A percentile compares a stretch with the other conserved stretches of the same genome.
phyloP scores from a whole-genome alignment of 148 eudicot genomes.

The Diospyros kaki region DNA sequence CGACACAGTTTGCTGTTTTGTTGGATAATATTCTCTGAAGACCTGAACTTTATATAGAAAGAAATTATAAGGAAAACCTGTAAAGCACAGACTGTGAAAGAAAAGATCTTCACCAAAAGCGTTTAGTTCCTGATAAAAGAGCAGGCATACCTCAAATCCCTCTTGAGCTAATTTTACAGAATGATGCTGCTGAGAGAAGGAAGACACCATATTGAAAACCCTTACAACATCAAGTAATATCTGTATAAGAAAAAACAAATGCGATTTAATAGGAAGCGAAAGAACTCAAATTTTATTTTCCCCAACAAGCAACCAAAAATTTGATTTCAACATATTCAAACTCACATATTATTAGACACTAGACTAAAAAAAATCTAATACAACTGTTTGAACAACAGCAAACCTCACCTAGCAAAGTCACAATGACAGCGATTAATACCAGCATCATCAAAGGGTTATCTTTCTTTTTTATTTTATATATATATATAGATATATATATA shows the following conservation, averaged over 20 bases:
- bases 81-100: neutral
- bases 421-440: too few relatives aligned
- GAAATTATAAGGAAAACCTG: neutral
- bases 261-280: neutral
- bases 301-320: neutral
- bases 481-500: too few relatives aligned
- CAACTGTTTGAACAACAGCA: neutral
- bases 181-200: slow-evolving; percentile 71
- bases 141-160: slow-evolving; percentile 64
- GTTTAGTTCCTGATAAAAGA: neutral
- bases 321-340: neutral
- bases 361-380: neutral
- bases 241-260: slow-evolving; percentile 34
- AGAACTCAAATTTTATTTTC: neutral
- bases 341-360: neutral
- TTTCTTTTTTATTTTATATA: too few relatives aligned
- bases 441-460: too few relatives aligned
- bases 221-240: slow-evolving; percentile 73
- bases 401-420: too few relatives aligned
- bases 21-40: slow-evolving; percentile 83
- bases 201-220: slow-evolving; percentile 60
- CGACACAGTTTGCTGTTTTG: slow-evolving; percentile 39
- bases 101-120: neutral
- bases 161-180: slow-evolving; percentile 72
- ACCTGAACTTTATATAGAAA: slow-evolving; percentile 45